Percentiles rank a stretch among this genome's conserved stretches.
These are phyloP conservation scores for Leccinum uliginosum DNA, from an alignment of 768 basidiomycete genomes.

Conservation along the genomic window DNA sequence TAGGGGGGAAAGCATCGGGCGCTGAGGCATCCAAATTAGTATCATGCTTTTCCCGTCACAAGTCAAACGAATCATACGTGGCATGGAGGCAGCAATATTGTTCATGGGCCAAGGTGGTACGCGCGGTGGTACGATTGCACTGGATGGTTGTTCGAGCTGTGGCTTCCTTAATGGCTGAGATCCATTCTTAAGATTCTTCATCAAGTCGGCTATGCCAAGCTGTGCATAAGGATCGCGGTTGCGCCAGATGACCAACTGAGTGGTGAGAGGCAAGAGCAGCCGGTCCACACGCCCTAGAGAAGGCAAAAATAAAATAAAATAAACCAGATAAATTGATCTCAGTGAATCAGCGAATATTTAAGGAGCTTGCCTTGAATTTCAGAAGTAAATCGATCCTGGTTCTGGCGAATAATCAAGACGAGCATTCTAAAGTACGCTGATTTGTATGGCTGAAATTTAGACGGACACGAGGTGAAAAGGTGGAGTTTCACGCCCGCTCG, in stretches of 20 bases:
- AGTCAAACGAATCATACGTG: constrained; percentile 28
- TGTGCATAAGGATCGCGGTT: constrained; percentile 29
- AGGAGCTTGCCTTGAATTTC: constrained; percentile 27
- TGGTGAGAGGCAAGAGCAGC: constrained; percentile 31
- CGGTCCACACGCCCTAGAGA: constrained; percentile 29
- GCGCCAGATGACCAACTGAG: constrained; percentile 27
- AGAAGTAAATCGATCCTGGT: constrained; percentile 21
- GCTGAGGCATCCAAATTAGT: constrained; percentile 28
- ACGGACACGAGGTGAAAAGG: constrained; percentile 43
- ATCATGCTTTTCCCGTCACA: not conserved
- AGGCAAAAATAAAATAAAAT: constrained; percentile 1
- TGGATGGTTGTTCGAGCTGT: constrained; percentile 15
- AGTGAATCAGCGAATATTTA: not conserved
- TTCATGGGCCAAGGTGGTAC: constrained; percentile 25
- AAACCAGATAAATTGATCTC: not conserved
- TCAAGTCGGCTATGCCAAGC: constrained; percentile 33
- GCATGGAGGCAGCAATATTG: constrained; percentile 31
- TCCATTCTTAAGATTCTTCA: constrained; percentile 14
- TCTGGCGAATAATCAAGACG: constrained; percentile 35
- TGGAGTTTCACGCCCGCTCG: constrained; percentile 40
- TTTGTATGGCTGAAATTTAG: constrained; percentile 39
- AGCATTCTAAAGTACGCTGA: constrained; percentile 47
- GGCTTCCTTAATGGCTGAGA: constrained; percentile 14
- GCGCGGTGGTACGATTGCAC: constrained; percentile 8
- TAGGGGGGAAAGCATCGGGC: constrained; percentile 33